A percentile compares a stretch with the other conserved stretches of the same genome.
Conservation (phyloP, 106 monocot genomes). For the Hemerocallis citrina region DNA sequence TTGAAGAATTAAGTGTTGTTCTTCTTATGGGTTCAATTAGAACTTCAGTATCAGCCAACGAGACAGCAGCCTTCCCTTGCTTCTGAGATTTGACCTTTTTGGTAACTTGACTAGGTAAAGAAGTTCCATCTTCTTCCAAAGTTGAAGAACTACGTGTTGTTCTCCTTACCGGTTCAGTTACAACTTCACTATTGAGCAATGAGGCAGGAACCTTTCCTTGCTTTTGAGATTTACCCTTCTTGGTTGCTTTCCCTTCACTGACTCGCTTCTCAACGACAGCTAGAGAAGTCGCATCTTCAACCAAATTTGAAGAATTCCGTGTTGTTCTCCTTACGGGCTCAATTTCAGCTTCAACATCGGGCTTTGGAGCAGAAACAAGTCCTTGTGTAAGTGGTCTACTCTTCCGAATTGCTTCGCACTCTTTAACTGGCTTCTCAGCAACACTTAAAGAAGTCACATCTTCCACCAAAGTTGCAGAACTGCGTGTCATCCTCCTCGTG, state of each 20-base stretch:
- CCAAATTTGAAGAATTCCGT: neutral
- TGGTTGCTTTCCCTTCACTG: neutral
- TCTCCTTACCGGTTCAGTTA: neutral
- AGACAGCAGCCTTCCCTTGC: neutral
- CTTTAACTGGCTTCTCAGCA: neutral
- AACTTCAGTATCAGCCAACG: neutral
- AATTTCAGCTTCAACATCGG: neutral
- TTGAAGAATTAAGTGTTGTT: neutral
- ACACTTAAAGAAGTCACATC: neutral
- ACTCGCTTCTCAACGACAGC: neutral
- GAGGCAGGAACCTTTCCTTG: neutral
- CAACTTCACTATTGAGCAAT: neutral
- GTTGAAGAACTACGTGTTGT: neutral
- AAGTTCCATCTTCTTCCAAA: slow-evolving; percentile 1
- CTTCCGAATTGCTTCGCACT: neutral
- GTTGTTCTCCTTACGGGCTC: slow-evolving; percentile 4
- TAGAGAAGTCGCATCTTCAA: neutral
- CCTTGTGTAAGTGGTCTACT: neutral
- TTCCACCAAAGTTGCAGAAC: neutral
- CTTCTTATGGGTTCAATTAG: neutral
- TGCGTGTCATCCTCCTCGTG: slow-evolving; percentile 5
- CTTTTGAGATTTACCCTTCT: neutral
- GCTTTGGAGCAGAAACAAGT: no score
- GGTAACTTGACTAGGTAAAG: neutral
- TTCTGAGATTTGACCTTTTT: neutral